Base-by-base conservation (phyloP, 257 asterid species). In the Paraleonurus japonicus region DNA sequence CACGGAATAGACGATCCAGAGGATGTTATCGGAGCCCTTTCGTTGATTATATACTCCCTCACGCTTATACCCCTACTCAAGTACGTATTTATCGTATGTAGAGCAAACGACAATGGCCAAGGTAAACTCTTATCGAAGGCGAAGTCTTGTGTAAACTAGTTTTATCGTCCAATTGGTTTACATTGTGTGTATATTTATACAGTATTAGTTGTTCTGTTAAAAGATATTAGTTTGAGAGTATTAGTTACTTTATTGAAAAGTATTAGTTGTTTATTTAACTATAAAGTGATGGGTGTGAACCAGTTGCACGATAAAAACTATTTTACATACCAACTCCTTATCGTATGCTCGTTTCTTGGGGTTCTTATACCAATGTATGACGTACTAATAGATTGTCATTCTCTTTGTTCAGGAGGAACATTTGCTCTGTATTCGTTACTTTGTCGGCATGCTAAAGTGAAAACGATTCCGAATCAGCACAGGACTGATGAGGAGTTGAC, bases 401-500 rank as follows among this genome's bases (percentile, higher is more conserved):
- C 24, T 43, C 43, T 43, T 59, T 61, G 63, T 65, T 64, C 63
- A 91, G 99, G 98, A 39, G 99, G 99, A 32, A 91, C 99, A 17
- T 89, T 94, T 81, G 99, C 99, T 15, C 96, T 94, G 53, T 94
- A 94, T 81, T 94, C 99, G 1, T 82, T 94, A 66, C 93, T 94
- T 9, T 94, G 99, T 68, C 92, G 99, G 67, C 99, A 94, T 78
- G 98, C 99, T 65, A 92, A 89, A 76, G 87, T 91, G 71, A 87
- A 83, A 65, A 94, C 86, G 4, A 94, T 94, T 61, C 99, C 99
- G 28, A 94, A 94, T 60, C 99, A 94, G 78, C 99, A 94, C 82
- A 88, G 92, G 57, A 94, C 98, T 4, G 99, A 94, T 73, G 99
- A 94, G 89, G 96, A 91, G 85, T 92, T 94, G 81, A 94, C 99